Evolutionary conservation across 371 early-diverging fungal species (phyloP).

Genomic region (Entomophthora muscae): DNA sequence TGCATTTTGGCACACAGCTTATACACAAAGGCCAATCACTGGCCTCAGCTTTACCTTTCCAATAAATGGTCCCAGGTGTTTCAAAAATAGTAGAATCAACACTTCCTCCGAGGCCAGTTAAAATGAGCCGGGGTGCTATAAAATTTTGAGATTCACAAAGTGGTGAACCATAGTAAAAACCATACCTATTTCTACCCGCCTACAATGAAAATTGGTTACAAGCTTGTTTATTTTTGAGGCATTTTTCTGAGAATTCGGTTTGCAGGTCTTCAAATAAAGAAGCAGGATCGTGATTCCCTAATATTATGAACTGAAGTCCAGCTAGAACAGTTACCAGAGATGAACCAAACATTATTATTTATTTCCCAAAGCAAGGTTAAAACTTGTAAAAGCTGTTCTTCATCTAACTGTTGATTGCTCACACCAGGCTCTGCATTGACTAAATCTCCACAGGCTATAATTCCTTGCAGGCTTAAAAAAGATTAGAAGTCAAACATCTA

Average conservation of each 20-base stretch:
- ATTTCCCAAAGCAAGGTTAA: neutral
- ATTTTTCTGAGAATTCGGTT: neutral
- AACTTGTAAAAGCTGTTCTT: neutral
- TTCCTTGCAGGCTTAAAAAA: neutral
- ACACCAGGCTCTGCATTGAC: neutral
- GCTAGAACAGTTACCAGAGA: neutral
- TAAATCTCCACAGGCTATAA: neutral
- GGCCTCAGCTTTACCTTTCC: neutral
- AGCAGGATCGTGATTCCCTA: neutral
- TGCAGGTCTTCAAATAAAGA: neutral
- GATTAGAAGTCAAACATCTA: neutral
- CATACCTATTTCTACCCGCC: neutral
- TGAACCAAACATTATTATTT: neutral
- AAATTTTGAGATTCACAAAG: neutral
- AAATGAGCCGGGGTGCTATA: neutral
- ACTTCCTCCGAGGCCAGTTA: neutral
- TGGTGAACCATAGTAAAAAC: neutral
- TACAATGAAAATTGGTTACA: neutral
- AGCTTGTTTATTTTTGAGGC: neutral
- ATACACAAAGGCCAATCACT: neutral
- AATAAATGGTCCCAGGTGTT: neutral
- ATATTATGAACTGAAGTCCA: neutral
- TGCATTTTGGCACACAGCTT: neutral
- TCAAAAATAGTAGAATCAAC: neutral
- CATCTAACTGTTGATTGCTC: neutral